phyloP scores from a whole-genome alignment of 1,284 basidiomycete species.

The Tranzscheliella williamsii region DNA sequence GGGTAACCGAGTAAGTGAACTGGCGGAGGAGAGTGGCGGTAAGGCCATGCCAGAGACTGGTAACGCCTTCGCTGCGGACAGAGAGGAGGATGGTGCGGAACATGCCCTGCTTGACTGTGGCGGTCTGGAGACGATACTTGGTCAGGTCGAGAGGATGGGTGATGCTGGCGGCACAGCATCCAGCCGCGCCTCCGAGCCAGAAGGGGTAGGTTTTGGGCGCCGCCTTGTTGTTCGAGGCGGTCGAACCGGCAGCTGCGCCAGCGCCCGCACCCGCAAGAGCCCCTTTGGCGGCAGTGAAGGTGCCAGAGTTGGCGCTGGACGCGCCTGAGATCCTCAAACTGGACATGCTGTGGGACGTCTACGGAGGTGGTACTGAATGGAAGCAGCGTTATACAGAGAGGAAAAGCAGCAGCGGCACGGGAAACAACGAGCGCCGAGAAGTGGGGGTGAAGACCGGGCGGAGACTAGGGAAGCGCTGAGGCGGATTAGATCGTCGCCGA shows the following conservation, averaged over 20 bases:
- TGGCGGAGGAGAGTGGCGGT: conserved; percentile 54
- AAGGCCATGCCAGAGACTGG: conserved; percentile 56
- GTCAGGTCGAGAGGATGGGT: conserved; percentile 61
- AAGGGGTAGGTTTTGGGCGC: conserved; percentile 49
- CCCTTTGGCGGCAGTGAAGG: conserved; percentile 35
- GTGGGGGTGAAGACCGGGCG: no score
- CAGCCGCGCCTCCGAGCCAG: conserved; percentile 53
- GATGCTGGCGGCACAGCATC: conserved; percentile 38
- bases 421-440: no score
- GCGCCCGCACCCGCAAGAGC: conserved; percentile 30
- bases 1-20: conserved; percentile 58
- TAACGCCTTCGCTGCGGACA: conserved; percentile 39
- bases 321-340: conserved; percentile 13
- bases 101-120: conserved; percentile 45
- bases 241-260: conserved; percentile 14
- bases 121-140: conserved; percentile 61
- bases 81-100: conserved; percentile 40
- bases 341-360: no score
- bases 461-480: no score
- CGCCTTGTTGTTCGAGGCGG: conserved; percentile 11
- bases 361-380: no score
- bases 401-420: no score
- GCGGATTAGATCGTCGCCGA: no score
- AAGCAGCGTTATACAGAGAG: no score
- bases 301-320: conserved; percentile 21